Evolutionary conservation across 805 yeast genomes (phyloP).

Genomic region (Pichia exigua): DNA sequence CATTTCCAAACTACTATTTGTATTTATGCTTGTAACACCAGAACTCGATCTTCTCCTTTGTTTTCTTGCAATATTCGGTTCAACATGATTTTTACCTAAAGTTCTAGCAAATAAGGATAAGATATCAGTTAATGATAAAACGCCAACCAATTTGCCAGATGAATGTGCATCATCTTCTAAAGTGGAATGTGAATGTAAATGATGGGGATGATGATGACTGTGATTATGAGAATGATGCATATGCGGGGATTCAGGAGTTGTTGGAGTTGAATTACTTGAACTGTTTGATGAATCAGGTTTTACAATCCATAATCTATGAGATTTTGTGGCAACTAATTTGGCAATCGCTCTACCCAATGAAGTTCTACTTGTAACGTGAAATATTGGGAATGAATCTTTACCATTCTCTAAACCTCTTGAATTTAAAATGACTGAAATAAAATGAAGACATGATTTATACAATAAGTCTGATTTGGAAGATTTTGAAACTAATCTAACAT

Average conservation of each 20-base stretch:
- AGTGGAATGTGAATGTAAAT: slow-evolving; percentile 1
- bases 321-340: slow-evolving; percentile 87
- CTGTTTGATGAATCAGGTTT: slow-evolving; percentile 35
- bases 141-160: slow-evolving; percentile 83
- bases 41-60: slow-evolving; percentile 67
- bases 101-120: slow-evolving; percentile 71
- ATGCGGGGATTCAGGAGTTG: slow-evolving; percentile 4
- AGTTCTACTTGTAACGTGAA: slow-evolving; percentile 77
- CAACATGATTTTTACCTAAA: slow-evolving; percentile 59
- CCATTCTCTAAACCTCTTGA: slow-evolving; percentile 90
- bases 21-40: slow-evolving; percentile 28
- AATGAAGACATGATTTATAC: slow-evolving; percentile 78
- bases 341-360: slow-evolving; percentile 87
- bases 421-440: slow-evolving; percentile 76
- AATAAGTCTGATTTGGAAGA: slow-evolving; percentile 80
- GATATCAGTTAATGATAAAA: slow-evolving; percentile 85
- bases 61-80: slow-evolving; percentile 82
- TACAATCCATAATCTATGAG: slow-evolving; percentile 85
- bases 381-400: slow-evolving; percentile 93
- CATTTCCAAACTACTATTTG: slow-evolving; percentile 33
- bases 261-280: slow-evolving; percentile 11
- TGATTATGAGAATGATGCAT: slow-evolving; percentile 5
- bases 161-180: slow-evolving; percentile 35
- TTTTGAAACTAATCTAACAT: slow-evolving; percentile 80
- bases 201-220: slow-evolving; percentile 1